phyloP scores from a whole-genome alignment of 1,284 basidiomycete species.

The Rhodofomes roseus region DNA sequence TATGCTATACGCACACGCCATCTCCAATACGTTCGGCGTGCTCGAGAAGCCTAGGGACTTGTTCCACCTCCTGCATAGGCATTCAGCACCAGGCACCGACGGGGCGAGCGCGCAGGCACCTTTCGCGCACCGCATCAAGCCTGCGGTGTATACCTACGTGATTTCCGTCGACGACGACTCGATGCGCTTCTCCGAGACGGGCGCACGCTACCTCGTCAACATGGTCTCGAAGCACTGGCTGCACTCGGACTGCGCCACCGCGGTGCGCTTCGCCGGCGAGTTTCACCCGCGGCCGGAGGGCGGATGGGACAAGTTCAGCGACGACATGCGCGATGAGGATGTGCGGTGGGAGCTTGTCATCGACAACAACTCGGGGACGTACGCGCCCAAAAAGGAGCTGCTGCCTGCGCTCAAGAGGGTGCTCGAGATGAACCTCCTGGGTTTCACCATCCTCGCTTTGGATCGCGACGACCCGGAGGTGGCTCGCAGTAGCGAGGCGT shows the following conservation, averaged over 20 bases:
- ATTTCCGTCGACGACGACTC: constrained; percentile 67
- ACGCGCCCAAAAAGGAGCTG: constrained; percentile 55
- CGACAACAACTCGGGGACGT: constrained; percentile 74
- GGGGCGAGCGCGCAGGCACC: constrained; percentile 13
- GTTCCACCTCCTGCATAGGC: constrained; percentile 44
- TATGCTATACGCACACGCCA: constrained; percentile 67
- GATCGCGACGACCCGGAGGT: constrained; percentile 56
- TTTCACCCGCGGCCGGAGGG: constrained; percentile 70
- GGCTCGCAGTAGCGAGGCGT: constrained; percentile 55
- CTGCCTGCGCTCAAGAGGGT: constrained; percentile 50
- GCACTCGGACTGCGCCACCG: constrained; percentile 37
- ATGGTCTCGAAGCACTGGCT: constrained; percentile 66
- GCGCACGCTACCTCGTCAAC: constrained; percentile 79
- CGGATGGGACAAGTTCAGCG: constrained; percentile 63
- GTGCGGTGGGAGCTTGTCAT: constrained; percentile 71
- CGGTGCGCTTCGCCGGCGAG: constrained; percentile 70
- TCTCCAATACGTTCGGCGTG: constrained; percentile 58
- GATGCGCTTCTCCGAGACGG: constrained; percentile 75
- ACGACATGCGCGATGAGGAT: constrained; percentile 46
- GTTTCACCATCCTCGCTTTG: constrained; percentile 51
- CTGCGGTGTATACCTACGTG: constrained; percentile 76
- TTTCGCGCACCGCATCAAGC: constrained; percentile 58
- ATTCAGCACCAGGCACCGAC: constrained; percentile 3
- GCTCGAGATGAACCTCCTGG: constrained; percentile 65
- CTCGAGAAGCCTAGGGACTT: constrained; percentile 47